These are phyloP conservation scores for Suillus luteus DNA, from an alignment of 768 basidiomycete genomes.

Conservation along the genomic window DNA sequence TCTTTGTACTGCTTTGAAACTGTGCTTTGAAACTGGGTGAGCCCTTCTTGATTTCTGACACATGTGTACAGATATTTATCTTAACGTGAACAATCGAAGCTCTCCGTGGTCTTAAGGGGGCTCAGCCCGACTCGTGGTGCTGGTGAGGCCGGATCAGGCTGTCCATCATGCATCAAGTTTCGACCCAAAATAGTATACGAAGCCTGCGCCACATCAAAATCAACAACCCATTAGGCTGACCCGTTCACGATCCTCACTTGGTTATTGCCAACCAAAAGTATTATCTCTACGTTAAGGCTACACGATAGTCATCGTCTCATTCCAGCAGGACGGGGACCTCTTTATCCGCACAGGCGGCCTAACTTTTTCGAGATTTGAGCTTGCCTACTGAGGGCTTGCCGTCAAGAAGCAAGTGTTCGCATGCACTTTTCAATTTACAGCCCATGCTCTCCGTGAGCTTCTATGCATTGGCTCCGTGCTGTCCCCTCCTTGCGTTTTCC, in stretches of 20 bases:
- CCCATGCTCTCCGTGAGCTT: slow-evolving; percentile 8
- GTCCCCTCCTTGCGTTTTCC: slow-evolving; percentile 7
- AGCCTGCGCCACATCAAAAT: slow-evolving; percentile 1
- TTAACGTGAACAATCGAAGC: background rate
- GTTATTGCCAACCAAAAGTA: background rate
- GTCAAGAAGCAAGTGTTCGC: background rate
- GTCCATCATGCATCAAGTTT: background rate
- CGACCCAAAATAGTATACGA: background rate
- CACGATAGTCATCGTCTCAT: background rate
- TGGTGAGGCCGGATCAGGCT: slow-evolving; percentile 6
- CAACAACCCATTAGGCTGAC: background rate
- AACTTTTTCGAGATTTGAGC: slow-evolving; percentile 3
- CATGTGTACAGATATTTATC: background rate
- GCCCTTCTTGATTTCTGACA: background rate
- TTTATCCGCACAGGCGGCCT: slow-evolving; percentile 1
- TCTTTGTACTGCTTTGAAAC: slow-evolving; percentile 1
- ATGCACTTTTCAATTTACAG: slow-evolving; percentile 5
- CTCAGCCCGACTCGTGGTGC: slow-evolving; percentile 6
- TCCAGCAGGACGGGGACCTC: background rate
- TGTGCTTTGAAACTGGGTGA: background rate
- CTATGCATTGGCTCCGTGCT: slow-evolving; percentile 10
- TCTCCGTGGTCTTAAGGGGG: slow-evolving; percentile 7
- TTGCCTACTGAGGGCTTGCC: background rate
- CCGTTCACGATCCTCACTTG: background rate
- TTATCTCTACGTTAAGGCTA: background rate